phyloP scores from a whole-genome alignment of 805 yeast species.

The Lachancea dasiensis region DNA sequence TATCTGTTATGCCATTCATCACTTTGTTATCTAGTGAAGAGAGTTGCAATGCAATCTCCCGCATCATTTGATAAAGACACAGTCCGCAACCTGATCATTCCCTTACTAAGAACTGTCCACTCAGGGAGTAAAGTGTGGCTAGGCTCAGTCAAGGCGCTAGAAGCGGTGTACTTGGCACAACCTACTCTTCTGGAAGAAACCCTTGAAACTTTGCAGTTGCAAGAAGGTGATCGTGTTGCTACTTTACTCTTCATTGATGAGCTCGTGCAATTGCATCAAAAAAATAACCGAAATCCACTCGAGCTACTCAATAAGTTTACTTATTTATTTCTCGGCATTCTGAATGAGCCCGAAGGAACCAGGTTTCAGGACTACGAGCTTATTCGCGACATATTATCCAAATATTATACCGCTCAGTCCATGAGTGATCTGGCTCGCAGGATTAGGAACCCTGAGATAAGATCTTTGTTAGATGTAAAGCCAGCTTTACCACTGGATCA shows the following conservation, averaged over 20 bases:
- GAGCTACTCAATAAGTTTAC: conserved; percentile 29
- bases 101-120: conserved; percentile 8
- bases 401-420: conserved; percentile 16
- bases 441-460: conserved; percentile 3
- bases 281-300: conserved; percentile 29
- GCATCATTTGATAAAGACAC: conserved; percentile 6
- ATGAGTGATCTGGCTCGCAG: conserved; percentile 10
- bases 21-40: conserved; percentile 39
- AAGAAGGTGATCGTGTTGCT: conserved; percentile 6
- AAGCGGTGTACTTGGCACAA: conserved; percentile 26
- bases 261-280: conserved; percentile 20
- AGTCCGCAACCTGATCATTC: conserved; percentile 3
- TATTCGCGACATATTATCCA: conserved; percentile 22
- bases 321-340: conserved; percentile 29
- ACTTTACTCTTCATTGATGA: conserved; percentile 24
- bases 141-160: conserved; percentile 28
- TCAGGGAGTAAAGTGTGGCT: conserved; percentile 28
- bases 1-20: conserved; percentile 31
- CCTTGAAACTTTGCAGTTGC: conserved; percentile 7
- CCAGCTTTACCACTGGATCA: conserved; percentile 2
- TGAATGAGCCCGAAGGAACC: conserved; percentile 26
- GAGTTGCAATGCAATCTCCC: conserved; percentile 37
- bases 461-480: background rate
- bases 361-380: conserved; percentile 23
- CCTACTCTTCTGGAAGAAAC: conserved; percentile 14